These are phyloP conservation scores for Trichoderma hamatum DNA, from an alignment of 2,329 filamentous ascomycete genomes.

Conservation along the genomic window DNA sequence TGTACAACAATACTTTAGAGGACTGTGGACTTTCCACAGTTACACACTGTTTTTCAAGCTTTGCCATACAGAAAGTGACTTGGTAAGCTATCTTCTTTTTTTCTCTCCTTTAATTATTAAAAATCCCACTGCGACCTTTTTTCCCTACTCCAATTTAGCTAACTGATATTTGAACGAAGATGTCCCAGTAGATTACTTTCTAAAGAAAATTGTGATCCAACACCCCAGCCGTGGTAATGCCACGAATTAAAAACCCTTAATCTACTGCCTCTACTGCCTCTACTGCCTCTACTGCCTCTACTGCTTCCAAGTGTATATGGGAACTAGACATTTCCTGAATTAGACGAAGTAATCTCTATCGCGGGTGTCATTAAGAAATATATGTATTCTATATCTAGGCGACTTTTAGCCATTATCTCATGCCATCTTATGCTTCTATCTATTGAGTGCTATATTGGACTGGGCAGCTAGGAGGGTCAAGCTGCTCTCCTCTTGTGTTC, in stretches of 20 bases:
- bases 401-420: constrained; percentile 41
- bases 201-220: too few relatives aligned
- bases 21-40: constrained; percentile 34
- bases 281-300: too few relatives aligned
- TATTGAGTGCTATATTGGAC: constrained; percentile 38
- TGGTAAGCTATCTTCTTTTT: constrained; percentile 34
- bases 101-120: neutral
- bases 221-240: too few relatives aligned
- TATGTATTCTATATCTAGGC: constrained; percentile 33
- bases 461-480: constrained; percentile 30
- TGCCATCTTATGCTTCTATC: constrained; percentile 43
- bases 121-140: too few relatives aligned
- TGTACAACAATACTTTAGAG: constrained; percentile 30
- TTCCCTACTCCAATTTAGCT: neutral
- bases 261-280: too few relatives aligned
- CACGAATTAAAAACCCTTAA: too few relatives aligned
- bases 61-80: constrained; percentile 42
- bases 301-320: too few relatives aligned
- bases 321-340: constrained; percentile 43
- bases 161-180: constrained; percentile 33
- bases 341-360: constrained; percentile 34
- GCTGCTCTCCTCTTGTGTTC: constrained; percentile 40
- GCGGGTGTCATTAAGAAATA: neutral
- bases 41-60: constrained; percentile 39
- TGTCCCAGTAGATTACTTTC: constrained; percentile 43